Evolutionary conservation across 1,139 yeast species (phyloP), one percentile per base, ranked within the genome.

Genomic region (Saccharomyces pastorianus): DNA sequence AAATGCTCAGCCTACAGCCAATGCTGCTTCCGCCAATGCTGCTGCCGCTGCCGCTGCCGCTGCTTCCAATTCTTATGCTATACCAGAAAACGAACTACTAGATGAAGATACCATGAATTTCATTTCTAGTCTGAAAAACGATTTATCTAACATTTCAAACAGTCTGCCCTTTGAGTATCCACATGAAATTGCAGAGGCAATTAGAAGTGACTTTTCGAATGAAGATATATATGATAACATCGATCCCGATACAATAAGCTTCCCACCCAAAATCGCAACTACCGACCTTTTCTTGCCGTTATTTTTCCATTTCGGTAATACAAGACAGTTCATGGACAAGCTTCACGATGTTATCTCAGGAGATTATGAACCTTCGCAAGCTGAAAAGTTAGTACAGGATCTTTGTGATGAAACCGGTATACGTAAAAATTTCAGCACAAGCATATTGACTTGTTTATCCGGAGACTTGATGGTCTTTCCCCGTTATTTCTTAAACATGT

Each of bases 391-490:
- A 52, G 75, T 76, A 38, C 71, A 73, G 51, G 74, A 73, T 23
- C 59, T 78, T 49, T 71, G 73, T 56, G 73, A 71, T 41, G 78
- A 74, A 55, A 71, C 76, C 6, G 81, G 81, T 28, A 70, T 78
- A 17, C 72, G 79, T 26, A 71, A 71, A 59, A 71, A 73, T 46
- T 78, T 79, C 67, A 74, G 78, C 50, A 73, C 76, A 4, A 73
- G 73, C 51, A 76, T 79, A 58, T 70, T 77, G 55, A 77, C 79
- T 11, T 73, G 77, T 31, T 72, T 78, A 14, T 76, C 80, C 56
- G 82, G 82, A 63, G 80, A 77, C 64, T 65, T 77, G 48, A 70
- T 72, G 56, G 68, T 76, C 20, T 75, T 78, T 53, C 74, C 78
- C 52, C 73, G 75, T 51, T 78, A 76, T 52, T 72, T 78, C 55